Evolutionary conservation across 169 alveolate species (phyloP).

Genomic region (Plasmodium relictum): DNA sequence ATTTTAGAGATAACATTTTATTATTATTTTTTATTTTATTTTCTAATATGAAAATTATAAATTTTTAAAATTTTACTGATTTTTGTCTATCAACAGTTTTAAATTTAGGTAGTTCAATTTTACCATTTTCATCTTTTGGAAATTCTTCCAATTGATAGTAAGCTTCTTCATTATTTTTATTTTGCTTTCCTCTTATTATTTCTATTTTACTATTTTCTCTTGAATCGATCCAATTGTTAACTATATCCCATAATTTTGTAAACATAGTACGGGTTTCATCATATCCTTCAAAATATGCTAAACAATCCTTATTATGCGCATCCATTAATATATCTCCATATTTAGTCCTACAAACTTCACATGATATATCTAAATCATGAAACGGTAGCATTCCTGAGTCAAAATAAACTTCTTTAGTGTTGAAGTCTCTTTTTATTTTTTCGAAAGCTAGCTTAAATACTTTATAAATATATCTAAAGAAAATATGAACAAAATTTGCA

Average conservation of each 20-base stretch:
- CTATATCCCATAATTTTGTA: slow-evolving; percentile 26
- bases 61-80: slow-evolving; percentile 14
- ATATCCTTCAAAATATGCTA: slow-evolving; percentile 51
- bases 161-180: slow-evolving; percentile 26
- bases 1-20: not conserved
- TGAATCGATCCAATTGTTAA: slow-evolving; percentile 60
- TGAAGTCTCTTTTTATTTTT: slow-evolving; percentile 60
- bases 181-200: not conserved
- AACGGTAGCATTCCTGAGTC: slow-evolving; percentile 31
- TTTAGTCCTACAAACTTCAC: slow-evolving; percentile 48
- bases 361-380: slow-evolving; percentile 46
- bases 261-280: slow-evolving; percentile 51
- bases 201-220: slow-evolving; percentile 46
- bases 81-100: slow-evolving; percentile 8
- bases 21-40: not conserved
- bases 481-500: slow-evolving; percentile 8
- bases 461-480: slow-evolving; percentile 44
- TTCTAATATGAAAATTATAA: not conserved
- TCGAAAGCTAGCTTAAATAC: slow-evolving; percentile 44
- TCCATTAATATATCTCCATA: slow-evolving; percentile 75
- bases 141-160: slow-evolving; percentile 46
- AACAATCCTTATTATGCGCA: slow-evolving; percentile 24
- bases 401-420: slow-evolving; percentile 48
- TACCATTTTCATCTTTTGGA: slow-evolving; percentile 58
- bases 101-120: slow-evolving; percentile 62